These are phyloP conservation scores for Pyricularia pennisetigena DNA, from an alignment of 2,329 filamentous ascomycete species.

Conservation along the genomic window DNA sequence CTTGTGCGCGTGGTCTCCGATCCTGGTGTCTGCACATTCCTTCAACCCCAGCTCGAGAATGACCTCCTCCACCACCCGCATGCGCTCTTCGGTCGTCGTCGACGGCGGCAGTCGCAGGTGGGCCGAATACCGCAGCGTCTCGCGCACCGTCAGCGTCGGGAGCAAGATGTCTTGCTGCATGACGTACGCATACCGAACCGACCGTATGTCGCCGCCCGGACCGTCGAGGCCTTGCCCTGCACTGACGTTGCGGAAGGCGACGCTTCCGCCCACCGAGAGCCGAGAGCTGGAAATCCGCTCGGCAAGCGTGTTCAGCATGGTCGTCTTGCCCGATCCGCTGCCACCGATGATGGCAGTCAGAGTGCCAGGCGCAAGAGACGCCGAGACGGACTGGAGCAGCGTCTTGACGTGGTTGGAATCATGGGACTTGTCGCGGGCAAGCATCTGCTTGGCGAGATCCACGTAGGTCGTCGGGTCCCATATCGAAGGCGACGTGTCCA, in stretches of 20 bases:
- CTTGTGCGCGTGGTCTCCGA: constrained; percentile 58
- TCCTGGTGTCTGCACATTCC: constrained; percentile 65
- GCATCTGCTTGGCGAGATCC: constrained; percentile 25
- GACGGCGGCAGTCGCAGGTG: constrained; percentile 59
- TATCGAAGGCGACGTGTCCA: constrained; percentile 48
- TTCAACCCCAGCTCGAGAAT: constrained; percentile 68
- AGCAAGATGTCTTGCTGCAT: constrained; percentile 70
- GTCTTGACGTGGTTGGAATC: constrained; percentile 29
- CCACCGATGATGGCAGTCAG: constrained; percentile 75
- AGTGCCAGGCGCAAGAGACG: constrained; percentile 53
- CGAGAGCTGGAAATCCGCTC: constrained; percentile 43
- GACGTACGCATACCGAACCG: constrained; percentile 37
- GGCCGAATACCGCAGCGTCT: constrained; percentile 65
- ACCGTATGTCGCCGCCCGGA: constrained; percentile 36
- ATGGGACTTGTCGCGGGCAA: constrained; percentile 14
- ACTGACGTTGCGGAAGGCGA: constrained; percentile 40
- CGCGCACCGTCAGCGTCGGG: constrained; percentile 63
- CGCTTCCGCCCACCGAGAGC: constrained; percentile 44
- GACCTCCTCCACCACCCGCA: constrained; percentile 61
- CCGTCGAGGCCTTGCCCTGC: not conserved
- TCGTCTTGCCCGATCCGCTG: constrained; percentile 76
- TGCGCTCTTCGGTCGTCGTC: constrained; percentile 51
- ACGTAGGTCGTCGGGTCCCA: constrained; percentile 36
- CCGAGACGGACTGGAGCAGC: constrained; percentile 54
- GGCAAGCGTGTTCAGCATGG: constrained; percentile 63